Evolutionary conservation across 306 rosid genomes (phyloP).

Genomic region (Cajanus cajan): DNA sequence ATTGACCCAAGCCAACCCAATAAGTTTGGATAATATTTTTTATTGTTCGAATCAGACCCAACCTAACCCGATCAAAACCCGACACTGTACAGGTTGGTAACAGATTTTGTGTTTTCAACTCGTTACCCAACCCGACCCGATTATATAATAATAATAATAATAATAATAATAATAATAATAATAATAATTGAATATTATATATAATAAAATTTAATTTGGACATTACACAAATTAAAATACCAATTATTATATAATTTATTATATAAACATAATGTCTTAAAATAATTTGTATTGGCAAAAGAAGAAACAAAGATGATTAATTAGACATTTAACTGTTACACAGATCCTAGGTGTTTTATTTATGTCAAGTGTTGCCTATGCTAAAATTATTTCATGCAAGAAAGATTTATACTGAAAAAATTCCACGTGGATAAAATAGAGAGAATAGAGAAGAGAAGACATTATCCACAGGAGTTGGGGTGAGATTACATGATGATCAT

Average conservation of each 20-base stretch:
- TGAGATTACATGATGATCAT: not conserved
- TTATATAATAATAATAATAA: too few relatives aligned
- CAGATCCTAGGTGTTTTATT: not conserved
- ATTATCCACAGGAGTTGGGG: not conserved
- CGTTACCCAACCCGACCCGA: too few relatives aligned
- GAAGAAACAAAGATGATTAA: not conserved
- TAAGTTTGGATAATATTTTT: too few relatives aligned
- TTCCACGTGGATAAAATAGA: conserved; percentile 24
- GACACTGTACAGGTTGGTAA: too few relatives aligned
- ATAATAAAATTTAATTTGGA: too few relatives aligned
- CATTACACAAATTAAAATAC: too few relatives aligned
- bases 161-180: too few relatives aligned
- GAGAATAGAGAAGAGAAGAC: not conserved
- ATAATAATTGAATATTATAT: too few relatives aligned
- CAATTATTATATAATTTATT: not conserved
- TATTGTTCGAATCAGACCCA: too few relatives aligned
- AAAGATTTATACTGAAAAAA: not conserved
- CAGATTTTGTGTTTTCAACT: too few relatives aligned
- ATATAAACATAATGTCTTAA: not conserved
- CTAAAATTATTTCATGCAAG: not conserved
- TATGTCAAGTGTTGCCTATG: not conserved
- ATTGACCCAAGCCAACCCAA: too few relatives aligned
- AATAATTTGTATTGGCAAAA: not conserved
- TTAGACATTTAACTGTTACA: not conserved
- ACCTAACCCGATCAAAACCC: too few relatives aligned